phyloP scores from a whole-genome alignment of 2,329 filamentous ascomycete species.

The Aspergillus phoenicis region DNA sequence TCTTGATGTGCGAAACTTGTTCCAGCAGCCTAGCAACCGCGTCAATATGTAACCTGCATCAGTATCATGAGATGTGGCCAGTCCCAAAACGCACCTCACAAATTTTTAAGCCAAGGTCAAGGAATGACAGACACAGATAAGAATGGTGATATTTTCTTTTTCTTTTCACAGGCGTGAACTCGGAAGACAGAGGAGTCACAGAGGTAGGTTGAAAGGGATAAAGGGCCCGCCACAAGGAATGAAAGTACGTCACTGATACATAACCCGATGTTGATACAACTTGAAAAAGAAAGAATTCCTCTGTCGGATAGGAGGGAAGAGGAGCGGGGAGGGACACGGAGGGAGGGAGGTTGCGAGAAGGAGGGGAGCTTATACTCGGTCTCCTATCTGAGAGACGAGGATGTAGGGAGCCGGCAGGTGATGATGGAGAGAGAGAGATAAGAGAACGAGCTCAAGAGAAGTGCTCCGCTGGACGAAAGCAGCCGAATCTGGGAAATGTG shows the following conservation, averaged over 20 bases:
- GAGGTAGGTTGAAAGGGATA: slow-evolving; percentile 21
- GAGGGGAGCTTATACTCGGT: neutral
- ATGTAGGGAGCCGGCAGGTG: neutral
- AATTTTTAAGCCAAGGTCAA: slow-evolving; percentile 15
- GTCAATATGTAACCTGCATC: slow-evolving; percentile 20
- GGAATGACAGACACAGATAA: slow-evolving; percentile 16
- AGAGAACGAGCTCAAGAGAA: slow-evolving; percentile 4
- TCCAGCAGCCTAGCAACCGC: slow-evolving; percentile 17
- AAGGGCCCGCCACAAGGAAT: slow-evolving; percentile 31
- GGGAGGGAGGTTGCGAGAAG: neutral
- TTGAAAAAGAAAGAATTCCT: slow-evolving; percentile 5
- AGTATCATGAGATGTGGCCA: slow-evolving; percentile 10
- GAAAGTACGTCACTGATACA: slow-evolving; percentile 31
- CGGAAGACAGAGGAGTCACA: slow-evolving; percentile 12
- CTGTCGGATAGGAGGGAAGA: slow-evolving; percentile 9
- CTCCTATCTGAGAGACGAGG: neutral
- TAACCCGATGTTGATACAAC: slow-evolving; percentile 20
- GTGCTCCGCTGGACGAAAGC: slow-evolving; percentile 21
- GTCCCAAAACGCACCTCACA: slow-evolving; percentile 17
- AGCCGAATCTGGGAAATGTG: slow-evolving; percentile 15
- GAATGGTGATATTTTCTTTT: slow-evolving; percentile 5
- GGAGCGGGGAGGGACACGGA: neutral
- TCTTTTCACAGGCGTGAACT: slow-evolving; percentile 4
- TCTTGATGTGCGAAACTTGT: neutral
- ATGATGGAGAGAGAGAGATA: neutral